phyloP scores from a whole-genome alignment of 192 early-diverging fungal species.

The Glomus cerebriforme region DNA sequence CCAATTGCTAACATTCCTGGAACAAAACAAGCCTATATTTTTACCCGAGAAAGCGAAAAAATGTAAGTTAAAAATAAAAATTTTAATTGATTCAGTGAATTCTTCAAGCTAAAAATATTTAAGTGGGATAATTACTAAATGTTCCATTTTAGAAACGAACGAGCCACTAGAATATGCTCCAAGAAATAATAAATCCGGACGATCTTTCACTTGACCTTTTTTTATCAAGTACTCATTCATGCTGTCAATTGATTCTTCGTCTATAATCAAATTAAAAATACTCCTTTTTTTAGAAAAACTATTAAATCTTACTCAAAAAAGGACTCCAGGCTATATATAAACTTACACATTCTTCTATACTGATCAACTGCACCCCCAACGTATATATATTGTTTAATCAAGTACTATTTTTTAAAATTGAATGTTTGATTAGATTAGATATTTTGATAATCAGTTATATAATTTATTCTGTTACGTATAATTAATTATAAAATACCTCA shows the following conservation, averaged over 20 bases:
- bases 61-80: neutral
- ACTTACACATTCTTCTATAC: slow-evolving; percentile 20
- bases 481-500: slow-evolving; percentile 43
- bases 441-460: neutral
- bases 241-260: slow-evolving; percentile 33
- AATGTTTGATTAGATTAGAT: slow-evolving; percentile 5
- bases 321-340: neutral
- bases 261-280: slow-evolving; percentile 24
- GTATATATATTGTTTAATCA: slow-evolving; percentile 58
- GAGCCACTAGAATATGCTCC: slow-evolving; percentile 15
- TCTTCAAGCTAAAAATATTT: neutral
- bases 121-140: slow-evolving; percentile 32
- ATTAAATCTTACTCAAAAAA: neutral
- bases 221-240: slow-evolving; percentile 40
- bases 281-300: too few relatives aligned
- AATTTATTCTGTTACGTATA: slow-evolving; percentile 4
- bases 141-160: slow-evolving; percentile 38
- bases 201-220: slow-evolving; percentile 12
- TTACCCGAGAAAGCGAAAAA: neutral
- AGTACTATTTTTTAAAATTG: slow-evolving; percentile 43
- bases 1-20: slow-evolving; percentile 52
- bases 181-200: slow-evolving; percentile 33
- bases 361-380: slow-evolving; percentile 23
- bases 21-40: slow-evolving; percentile 58
- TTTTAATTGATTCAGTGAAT: slow-evolving; percentile 30